Conservation (phyloP, 23 red algal species). For the Pyropia yezoensis region DNA sequence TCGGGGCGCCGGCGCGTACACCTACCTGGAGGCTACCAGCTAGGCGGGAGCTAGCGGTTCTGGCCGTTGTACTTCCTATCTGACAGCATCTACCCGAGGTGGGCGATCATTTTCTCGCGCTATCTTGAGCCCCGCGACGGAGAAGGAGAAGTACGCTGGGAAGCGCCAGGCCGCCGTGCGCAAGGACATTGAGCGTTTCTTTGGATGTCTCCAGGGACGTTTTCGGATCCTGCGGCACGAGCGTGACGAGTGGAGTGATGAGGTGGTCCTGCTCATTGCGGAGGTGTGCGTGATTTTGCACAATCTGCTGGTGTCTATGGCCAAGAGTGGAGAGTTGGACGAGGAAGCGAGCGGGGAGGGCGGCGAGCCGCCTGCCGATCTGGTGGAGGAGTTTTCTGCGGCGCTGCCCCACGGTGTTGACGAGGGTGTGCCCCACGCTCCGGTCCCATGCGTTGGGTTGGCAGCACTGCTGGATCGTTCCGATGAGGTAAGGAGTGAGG, state of each 20-base stretch:
- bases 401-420: too few relatives aligned
- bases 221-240: constrained; percentile 11
- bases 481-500: too few relatives aligned
- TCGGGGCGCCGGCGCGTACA: background rate
- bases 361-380: too few relatives aligned
- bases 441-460: too few relatives aligned
- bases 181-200: constrained; percentile 15
- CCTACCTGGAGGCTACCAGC: constrained; percentile 5
- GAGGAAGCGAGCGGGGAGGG: background rate
- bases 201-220: constrained; percentile 8
- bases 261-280: background rate
- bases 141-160: background rate
- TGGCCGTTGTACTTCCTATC: constrained; percentile 5
- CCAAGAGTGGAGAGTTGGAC: background rate
- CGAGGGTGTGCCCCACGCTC: too few relatives aligned
- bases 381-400: too few relatives aligned
- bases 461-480: too few relatives aligned
- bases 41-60: background rate
- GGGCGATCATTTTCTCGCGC: constrained; percentile 1
- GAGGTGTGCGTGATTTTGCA: constrained; percentile 10
- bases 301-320: constrained; percentile 6
- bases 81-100: constrained; percentile 3
- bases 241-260: background rate
- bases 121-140: background rate
- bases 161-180: constrained; percentile 1